A percentile compares a stretch with the other conserved stretches of the same genome.
Evolutionary conservation across 1,284 basidiomycete species (phyloP).

Genomic region (Somion occarium): DNA sequence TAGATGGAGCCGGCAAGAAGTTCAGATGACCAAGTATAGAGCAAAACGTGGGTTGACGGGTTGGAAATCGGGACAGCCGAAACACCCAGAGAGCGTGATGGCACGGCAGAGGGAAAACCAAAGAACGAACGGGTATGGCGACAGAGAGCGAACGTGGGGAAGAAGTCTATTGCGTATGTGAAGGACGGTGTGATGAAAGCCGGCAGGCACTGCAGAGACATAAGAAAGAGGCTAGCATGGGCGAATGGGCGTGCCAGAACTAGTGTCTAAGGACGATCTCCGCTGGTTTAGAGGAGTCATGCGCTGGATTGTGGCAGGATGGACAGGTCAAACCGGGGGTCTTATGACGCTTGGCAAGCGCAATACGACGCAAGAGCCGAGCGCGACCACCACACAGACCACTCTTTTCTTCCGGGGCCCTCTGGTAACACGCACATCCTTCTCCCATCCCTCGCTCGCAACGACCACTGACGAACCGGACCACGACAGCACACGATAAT

Average conservation of each 20-base stretch:
- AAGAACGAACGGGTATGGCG: neutral
- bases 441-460: neutral
- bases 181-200: neutral
- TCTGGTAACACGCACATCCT: neutral
- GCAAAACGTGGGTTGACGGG: neutral
- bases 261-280: neutral
- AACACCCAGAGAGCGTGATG: neutral
- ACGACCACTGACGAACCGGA: neutral
- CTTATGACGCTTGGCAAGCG: constrained; percentile 14
- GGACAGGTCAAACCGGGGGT: neutral
- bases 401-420: neutral
- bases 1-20: too few relatives aligned
- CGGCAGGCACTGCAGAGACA: neutral
- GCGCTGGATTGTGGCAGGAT: neutral
- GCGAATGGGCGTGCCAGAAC: neutral
- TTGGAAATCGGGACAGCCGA: neutral
- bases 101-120: neutral
- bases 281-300: neutral
- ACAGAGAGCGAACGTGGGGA: constrained; percentile 1
- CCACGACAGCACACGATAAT: constrained; percentile 1
- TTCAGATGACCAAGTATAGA: neutral
- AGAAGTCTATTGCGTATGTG: neutral
- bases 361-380: constrained; percentile 11
- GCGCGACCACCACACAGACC: constrained; percentile 5
- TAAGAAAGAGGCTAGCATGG: neutral